Percentiles rank a stretch among this genome's conserved stretches.
Conservation (phyloP, 495 filamentous ascomycete species). For the Parathielavia hyrcaniae region DNA sequence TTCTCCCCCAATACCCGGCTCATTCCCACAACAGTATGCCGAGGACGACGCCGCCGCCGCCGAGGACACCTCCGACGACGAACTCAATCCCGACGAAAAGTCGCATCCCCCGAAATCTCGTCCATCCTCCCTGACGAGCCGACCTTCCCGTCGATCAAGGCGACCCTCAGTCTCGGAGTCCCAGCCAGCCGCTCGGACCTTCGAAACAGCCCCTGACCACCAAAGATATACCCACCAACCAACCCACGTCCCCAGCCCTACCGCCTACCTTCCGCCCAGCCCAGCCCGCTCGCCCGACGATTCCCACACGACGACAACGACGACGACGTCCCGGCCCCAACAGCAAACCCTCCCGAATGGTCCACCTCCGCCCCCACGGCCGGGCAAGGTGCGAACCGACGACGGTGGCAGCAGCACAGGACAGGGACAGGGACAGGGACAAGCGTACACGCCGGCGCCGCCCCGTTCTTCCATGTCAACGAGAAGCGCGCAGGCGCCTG, state of each 20-base stretch:
- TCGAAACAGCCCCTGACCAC: background rate
- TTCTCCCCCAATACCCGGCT: background rate
- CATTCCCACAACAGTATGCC: slow-evolving; percentile 17
- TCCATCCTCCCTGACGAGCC: background rate
- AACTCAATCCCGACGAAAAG: background rate
- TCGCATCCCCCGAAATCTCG: background rate
- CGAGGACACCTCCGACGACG: slow-evolving; percentile 25
- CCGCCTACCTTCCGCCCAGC: background rate
- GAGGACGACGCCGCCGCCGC: slow-evolving; percentile 19
- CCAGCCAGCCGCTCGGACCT: background rate
- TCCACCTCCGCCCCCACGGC: slow-evolving; percentile 25
- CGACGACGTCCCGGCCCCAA: slow-evolving; percentile 5
- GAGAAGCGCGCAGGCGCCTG: background rate
- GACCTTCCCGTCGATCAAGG: background rate
- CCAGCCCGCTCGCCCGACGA: slow-evolving; percentile 5
- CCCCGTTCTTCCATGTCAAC: slow-evolving; percentile 3
- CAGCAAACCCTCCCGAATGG: slow-evolving; percentile 22
- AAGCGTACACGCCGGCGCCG: slow-evolving; percentile 10
- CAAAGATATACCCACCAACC: slow-evolving; percentile 3
- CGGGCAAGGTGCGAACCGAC: slow-evolving; percentile 28
- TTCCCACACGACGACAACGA: slow-evolving; percentile 13
- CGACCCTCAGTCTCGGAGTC: background rate
- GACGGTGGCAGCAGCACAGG: slow-evolving; percentile 1
- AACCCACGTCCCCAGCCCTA: background rate
- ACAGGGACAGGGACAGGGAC: background rate